A percentile compares a stretch with the other conserved stretches of the same genome.
Conservation (phyloP, 202 grass and related monocot species). For the Panicum virgatum region DNA sequence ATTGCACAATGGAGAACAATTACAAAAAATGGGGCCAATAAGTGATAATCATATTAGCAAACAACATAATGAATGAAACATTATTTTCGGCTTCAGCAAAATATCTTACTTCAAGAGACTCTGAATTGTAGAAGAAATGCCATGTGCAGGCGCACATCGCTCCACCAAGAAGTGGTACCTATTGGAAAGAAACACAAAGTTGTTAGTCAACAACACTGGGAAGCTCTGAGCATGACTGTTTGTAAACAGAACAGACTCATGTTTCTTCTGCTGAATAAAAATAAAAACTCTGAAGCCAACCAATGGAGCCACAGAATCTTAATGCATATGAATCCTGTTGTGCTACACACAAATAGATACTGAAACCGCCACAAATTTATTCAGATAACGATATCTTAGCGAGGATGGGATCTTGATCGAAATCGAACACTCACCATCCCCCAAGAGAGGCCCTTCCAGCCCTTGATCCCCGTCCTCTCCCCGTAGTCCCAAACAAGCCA, state of each 20-base stretch:
- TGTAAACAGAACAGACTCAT: not conserved
- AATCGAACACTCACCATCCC: constrained; percentile 73
- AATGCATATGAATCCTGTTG: not conserved
- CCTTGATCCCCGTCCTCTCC: constrained; percentile 67
- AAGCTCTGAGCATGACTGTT: not conserved
- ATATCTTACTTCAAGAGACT: constrained; percentile 73
- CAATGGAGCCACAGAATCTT: not conserved
- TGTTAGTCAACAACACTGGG: constrained; percentile 14
- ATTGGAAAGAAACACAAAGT: not conserved
- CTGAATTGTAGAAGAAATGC: constrained; percentile 99
- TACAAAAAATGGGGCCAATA: not conserved
- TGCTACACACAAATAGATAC: not conserved
- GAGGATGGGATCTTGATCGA: not conserved
- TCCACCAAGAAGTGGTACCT: constrained; percentile 94
- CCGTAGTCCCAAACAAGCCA: constrained; percentile 86
- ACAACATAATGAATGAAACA: not conserved
- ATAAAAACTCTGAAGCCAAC: not conserved
- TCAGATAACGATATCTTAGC: not conserved
- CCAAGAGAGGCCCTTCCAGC: constrained; percentile 94
- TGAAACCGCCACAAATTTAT: not conserved
- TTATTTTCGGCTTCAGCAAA: not conserved
- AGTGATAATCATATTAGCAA: not conserved
- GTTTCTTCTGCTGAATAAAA: not conserved
- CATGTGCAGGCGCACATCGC: constrained; percentile 89
- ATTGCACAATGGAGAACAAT: constrained; percentile 6